These are phyloP conservation scores for Phaeoacremonium minimum DNA, from an alignment of 2,329 filamentous ascomycete species.

Conservation along the genomic window DNA sequence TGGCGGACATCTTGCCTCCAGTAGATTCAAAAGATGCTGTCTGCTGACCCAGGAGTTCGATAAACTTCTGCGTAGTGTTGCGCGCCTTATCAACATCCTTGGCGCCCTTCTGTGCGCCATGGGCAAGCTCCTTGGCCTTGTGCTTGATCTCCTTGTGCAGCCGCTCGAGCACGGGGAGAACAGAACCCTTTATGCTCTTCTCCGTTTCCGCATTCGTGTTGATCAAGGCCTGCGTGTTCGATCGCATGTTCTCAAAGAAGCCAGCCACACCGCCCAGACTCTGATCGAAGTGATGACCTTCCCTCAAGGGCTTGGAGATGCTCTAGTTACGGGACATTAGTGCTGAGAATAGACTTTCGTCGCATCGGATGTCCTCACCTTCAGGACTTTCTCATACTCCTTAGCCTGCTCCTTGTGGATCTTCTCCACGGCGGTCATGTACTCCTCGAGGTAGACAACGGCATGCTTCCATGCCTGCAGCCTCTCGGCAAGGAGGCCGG, in stretches of 20 bases:
- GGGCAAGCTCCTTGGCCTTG: conserved; percentile 84
- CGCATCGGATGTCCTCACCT: conserved; percentile 54
- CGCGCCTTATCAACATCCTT: conserved; percentile 93
- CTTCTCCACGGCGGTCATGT: conserved; percentile 81
- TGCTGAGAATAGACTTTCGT: too few species aligned
- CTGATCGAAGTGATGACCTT: conserved; percentile 92
- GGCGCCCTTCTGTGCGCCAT: conserved; percentile 75
- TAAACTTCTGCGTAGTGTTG: conserved; percentile 85
- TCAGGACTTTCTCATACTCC: conserved; percentile 92
- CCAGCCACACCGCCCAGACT: conserved; percentile 81
- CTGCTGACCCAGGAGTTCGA: conserved; percentile 87
- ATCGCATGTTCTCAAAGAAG: conserved; percentile 89
- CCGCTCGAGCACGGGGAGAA: conserved; percentile 84
- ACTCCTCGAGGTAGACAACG: conserved; percentile 86
- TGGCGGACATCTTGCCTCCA: conserved; percentile 64
- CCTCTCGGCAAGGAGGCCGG: conserved; percentile 79
- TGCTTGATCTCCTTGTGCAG: conserved; percentile 95
- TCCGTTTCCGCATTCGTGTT: conserved; percentile 90
- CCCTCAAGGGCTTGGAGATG: conserved; percentile 78
- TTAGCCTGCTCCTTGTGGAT: conserved; percentile 80
- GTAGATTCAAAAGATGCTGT: conserved; percentile 75
- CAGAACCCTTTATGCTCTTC: conserved; percentile 79
- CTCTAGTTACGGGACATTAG: conserved; percentile 54
- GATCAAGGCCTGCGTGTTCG: conserved; percentile 86
- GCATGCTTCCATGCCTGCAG: conserved; percentile 96